Base-by-base conservation (phyloP, 768 basidiomycete species). In the Boletus eberwhitei region DNA sequence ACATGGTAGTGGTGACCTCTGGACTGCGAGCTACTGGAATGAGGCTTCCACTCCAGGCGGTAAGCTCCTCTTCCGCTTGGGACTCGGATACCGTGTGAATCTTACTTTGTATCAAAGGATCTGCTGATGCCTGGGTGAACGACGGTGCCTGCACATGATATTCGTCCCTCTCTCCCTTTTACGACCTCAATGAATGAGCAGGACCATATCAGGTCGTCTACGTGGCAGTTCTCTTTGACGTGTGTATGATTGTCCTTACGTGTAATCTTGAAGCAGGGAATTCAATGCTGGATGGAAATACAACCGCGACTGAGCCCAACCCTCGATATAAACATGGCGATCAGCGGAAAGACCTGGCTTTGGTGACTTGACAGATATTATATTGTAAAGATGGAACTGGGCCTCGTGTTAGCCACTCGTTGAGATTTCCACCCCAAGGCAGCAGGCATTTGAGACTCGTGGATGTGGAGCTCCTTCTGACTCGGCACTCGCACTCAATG, bases 1-100 rank as follows among this genome's bases (percentile, higher is more conserved):
- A 7, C 5, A 17, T 21, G n/a, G 2, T 40, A 48, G 52, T 24
- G 45, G 52, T 4, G 5, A 43, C 21, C 51, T 48, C 46, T 57
- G 55, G 46, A 57, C 46, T 19, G 51, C 46, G 9, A 53, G 35
- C 36, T 38, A 45, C 32, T 57, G 52, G 52, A 48, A 53, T 9
- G 46, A 57, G 19, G 34, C 13, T 5, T 53, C 35, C n/a, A 7
- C 4, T 4, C 46, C 46, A 6, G 51, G 54, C 21, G 52, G 52
- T 53, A 16, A 14, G 29, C 17, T 34, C 31, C 9, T 26, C 19
- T 31, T 26, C 26, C 17, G 5, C 14, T 5, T 53, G 34, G 11
- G 45, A n/a, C n/a, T n/a, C n/a, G n/a, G n/a, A 43, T 43, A 14
- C 11, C 43, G 11, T 8, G 11, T 22, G 19, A 17, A 38, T 11